These are phyloP conservation scores for Vanrija pseudolonga DNA, from an alignment of 1,284 basidiomycete species.

Conservation along the genomic window DNA sequence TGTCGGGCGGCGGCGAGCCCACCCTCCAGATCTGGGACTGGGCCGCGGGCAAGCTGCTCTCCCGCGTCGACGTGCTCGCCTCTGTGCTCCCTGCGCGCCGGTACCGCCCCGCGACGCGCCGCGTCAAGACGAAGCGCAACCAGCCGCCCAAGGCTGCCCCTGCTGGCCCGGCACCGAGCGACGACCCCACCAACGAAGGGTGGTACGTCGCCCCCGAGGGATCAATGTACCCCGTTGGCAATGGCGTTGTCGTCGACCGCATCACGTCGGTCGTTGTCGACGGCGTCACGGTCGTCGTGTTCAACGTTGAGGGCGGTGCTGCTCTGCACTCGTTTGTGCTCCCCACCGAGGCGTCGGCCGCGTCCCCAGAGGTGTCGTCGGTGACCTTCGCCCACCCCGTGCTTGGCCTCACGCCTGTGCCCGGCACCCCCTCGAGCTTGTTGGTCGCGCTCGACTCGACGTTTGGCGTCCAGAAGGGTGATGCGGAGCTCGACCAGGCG, in stretches of 20 bases:
- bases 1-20: slow-evolving; percentile 85
- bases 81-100: slow-evolving; percentile 61
- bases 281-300: slow-evolving; percentile 32
- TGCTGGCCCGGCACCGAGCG: slow-evolving; percentile 19
- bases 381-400: slow-evolving; percentile 37
- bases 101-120: slow-evolving; percentile 48
- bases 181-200: slow-evolving; percentile 21
- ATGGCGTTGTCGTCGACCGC: slow-evolving; percentile 44
- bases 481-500: slow-evolving; percentile 5
- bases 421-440: slow-evolving; percentile 18
- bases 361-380: slow-evolving; percentile 20
- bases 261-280: slow-evolving; percentile 30
- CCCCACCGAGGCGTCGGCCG: slow-evolving; percentile 7
- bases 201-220: slow-evolving; percentile 41
- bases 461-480: slow-evolving; percentile 31
- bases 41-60: slow-evolving; percentile 58
- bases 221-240: slow-evolving; percentile 38
- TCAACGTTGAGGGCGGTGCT: slow-evolving; percentile 46
- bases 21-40: slow-evolving; percentile 76
- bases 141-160: background rate
- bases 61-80: slow-evolving; percentile 58
- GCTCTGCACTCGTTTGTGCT: slow-evolving; percentile 42
- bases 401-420: slow-evolving; percentile 37
- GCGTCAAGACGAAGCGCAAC: slow-evolving; percentile 26
- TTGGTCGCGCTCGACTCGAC: slow-evolving; percentile 44